Conservation (phyloP, 1,284 basidiomycete genomes). For the Filobasidium uniguttulatum region DNA sequence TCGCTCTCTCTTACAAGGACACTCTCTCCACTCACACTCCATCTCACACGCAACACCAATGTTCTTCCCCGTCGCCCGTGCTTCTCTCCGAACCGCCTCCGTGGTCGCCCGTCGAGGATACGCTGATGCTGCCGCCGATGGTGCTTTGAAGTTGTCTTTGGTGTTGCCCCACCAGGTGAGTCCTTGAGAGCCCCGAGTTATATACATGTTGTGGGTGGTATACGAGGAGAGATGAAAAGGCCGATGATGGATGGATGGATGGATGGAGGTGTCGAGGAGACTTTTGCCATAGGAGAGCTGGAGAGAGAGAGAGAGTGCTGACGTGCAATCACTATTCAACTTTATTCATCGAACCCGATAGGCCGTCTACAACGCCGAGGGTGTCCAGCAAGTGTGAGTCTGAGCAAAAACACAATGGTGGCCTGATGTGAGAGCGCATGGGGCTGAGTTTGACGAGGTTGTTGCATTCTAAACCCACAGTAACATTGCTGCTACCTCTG, state of each 20-base stretch:
- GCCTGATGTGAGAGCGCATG: too few species aligned
- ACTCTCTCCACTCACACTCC: too few species aligned
- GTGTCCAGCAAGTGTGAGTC: conserved; percentile 88
- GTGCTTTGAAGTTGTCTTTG: conserved; percentile 63
- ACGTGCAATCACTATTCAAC: background rate
- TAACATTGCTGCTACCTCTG: conserved; percentile 52
- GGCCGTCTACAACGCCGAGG: conserved; percentile 72
- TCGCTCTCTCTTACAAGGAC: too few species aligned
- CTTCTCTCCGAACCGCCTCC: conserved; percentile 9
- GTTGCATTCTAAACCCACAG: too few species aligned
- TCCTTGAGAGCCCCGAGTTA: conserved; percentile 21
- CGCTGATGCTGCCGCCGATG: conserved; percentile 54
- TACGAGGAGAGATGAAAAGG: background rate
- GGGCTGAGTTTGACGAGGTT: too few species aligned
- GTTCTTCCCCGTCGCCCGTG: conserved; percentile 1
- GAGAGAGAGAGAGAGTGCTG: background rate
- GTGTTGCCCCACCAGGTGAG: conserved; percentile 84
- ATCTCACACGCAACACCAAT: too few species aligned
- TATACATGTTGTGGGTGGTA: too few species aligned
- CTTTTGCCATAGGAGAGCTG: too few species aligned
- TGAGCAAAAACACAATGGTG: too few species aligned
- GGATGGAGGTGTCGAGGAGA: background rate
- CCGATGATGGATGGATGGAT: background rate
- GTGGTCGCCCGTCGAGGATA: conserved; percentile 58
- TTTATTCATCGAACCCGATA: conserved; percentile 28